Conservation (phyloP, 225 moss, liverwort and hornwort genomes). For the Thuidium tamariscinum region DNA sequence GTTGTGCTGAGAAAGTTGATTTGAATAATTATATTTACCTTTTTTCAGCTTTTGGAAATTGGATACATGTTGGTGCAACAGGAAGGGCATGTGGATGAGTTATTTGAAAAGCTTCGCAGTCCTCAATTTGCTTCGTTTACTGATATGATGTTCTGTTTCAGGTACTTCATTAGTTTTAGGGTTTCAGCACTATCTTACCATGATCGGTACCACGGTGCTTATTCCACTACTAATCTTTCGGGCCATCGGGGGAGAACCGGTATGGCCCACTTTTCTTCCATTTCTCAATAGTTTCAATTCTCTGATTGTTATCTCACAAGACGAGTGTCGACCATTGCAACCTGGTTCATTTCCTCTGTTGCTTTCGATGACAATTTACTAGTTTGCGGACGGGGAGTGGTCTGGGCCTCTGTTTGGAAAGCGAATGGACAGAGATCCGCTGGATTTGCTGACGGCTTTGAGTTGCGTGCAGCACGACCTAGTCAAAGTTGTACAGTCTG, state of each 20-base stretch:
- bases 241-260: constrained; percentile 20
- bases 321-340: too few species aligned
- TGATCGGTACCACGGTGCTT: constrained; percentile 33
- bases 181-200: constrained; percentile 39
- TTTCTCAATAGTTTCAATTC: background rate
- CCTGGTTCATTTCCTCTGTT: background rate
- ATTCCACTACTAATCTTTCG: constrained; percentile 21
- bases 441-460: background rate
- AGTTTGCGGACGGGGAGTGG: background rate
- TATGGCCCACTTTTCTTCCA: background rate
- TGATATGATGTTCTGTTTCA: background rate
- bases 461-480: constrained; percentile 38
- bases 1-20: background rate
- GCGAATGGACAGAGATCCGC: background rate
- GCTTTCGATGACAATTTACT: background rate
- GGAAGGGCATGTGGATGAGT: too few species aligned
- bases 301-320: too few species aligned
- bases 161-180: constrained; percentile 18
- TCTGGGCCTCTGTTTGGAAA: background rate
- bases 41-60: background rate
- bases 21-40: background rate
- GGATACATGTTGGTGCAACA: too few species aligned
- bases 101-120: background rate
- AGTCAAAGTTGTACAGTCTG: constrained; percentile 54
- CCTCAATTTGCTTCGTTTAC: background rate